These are phyloP conservation scores for Sporothrix inflata DNA, from an alignment of 2,329 filamentous ascomycete species.

Conservation along the genomic window DNA sequence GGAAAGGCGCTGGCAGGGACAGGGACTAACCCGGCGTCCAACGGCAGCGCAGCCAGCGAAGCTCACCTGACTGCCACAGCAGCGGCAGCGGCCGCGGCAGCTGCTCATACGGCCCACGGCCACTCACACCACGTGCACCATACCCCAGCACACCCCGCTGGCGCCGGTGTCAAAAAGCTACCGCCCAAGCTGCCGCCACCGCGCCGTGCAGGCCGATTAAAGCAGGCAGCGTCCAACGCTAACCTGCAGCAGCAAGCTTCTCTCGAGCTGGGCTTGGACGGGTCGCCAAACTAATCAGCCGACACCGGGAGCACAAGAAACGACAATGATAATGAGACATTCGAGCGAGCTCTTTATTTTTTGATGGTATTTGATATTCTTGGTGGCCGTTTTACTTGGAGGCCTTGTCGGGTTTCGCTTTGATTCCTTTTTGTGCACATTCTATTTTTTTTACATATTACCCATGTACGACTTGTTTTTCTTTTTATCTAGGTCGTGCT, in stretches of 20 bases:
- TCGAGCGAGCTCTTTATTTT: not conserved
- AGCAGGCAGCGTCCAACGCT: conserved; percentile 31
- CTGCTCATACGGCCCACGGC: conserved; percentile 14
- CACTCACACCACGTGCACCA: not conserved
- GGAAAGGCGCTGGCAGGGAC: conserved; percentile 22
- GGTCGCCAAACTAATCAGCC: not conserved
- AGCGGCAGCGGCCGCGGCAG: conserved; percentile 8
- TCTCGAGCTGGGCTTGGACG: not conserved
- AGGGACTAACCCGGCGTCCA: not conserved
- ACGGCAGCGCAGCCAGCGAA: not conserved
- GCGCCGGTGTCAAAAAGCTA: conserved; percentile 33
- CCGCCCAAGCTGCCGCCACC: conserved; percentile 36
- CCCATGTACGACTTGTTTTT: conserved; percentile 4
- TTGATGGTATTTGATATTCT: not conserved
- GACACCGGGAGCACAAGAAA: not conserved
- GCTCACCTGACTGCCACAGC: conserved; percentile 19
- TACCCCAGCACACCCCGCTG: not conserved
- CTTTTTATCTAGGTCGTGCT: not conserved
- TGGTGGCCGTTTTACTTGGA: not conserved
- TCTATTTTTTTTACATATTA: not conserved
- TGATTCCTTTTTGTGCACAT: not conserved
- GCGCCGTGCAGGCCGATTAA: conserved; percentile 32
- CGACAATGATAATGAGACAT: not conserved
- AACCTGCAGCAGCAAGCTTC: conserved; percentile 31
- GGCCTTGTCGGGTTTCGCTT: not conserved